Base-by-base conservation (phyloP, 768 basidiomycete species). In the Pleurotus pulmonarius region DNA sequence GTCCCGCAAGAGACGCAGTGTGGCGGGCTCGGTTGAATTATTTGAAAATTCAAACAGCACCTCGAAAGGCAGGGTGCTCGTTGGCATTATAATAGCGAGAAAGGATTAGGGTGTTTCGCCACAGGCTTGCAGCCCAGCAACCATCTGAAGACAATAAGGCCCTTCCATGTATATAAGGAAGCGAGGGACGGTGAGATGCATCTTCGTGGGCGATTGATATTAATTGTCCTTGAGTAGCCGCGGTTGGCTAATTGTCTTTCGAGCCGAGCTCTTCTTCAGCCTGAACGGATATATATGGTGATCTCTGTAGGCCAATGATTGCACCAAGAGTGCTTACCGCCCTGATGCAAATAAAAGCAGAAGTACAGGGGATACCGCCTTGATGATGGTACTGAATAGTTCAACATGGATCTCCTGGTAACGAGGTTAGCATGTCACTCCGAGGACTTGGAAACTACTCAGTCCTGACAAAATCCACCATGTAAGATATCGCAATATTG, bases 1-100 rank as follows among this genome's bases (percentile, higher is more conserved):
- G 20, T 65, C 66, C 26, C 68, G 67, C 34, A 68, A 66, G 26
- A 74, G 66, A 59, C 76, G 77, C 56, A 83, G 59, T 11, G 71
- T 76, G 7, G 69, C 71, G 22, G 73, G 58, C 49, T 70, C 67
- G 11, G 64, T 37, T 12, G 75, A 78, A 64, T 83, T 75, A 69
- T 83, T 85, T 38, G 66, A 63, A 59, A 83, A 66, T 58, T 81
- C 79, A 62, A 83, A 72, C 38, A 80, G 59, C 44, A 83, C 75
- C 64, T 83, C 82, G 69, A 78, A 83, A 40, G 80, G 73, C 25
- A 70, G 58, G n/a, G 79, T 82, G 63, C 73, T 76, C 39, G 78
- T 77, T 46, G 79, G 79, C 73, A 78, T 77, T 16, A 59, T 51
- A 52, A 56, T 37, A 55, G 48, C 26, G 29, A 49, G 38, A 56